A percentile compares a stretch with the other conserved stretches of the same genome.
These are phyloP conservation scores for Yamadazyma atmosphaerica DNA, from an alignment of 1,139 yeast species.

Conservation along the genomic window DNA sequence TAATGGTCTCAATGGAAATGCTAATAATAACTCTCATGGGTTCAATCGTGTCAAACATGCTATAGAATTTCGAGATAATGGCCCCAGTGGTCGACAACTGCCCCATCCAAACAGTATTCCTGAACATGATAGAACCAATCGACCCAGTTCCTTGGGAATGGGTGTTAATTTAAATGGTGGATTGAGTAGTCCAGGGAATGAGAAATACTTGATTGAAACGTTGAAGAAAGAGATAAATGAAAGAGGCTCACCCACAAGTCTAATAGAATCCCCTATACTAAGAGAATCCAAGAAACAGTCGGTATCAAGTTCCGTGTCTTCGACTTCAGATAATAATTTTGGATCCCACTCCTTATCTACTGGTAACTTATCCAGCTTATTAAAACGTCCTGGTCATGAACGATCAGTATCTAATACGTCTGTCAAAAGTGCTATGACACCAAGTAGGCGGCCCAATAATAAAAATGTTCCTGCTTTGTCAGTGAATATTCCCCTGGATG, in stretches of 20 bases:
- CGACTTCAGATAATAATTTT: slow-evolving; percentile 4
- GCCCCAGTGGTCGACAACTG: background rate
- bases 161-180: slow-evolving; percentile 1
- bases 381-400: slow-evolving; percentile 7
- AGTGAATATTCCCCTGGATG: background rate
- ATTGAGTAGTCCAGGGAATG: background rate
- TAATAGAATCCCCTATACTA: slow-evolving; percentile 6
- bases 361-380: slow-evolving; percentile 3
- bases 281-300: slow-evolving; percentile 6
- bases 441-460: background rate
- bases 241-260: slow-evolving; percentile 5
- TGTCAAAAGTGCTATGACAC: slow-evolving; percentile 3
- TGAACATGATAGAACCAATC: background rate
- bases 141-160: background rate
- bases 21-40: background rate
- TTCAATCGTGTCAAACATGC: background rate
- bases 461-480: background rate
- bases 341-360: slow-evolving; percentile 5
- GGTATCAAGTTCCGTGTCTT: background rate
- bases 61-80: background rate
- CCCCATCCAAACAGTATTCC: background rate
- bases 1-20: background rate
- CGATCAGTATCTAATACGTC: slow-evolving; percentile 8
- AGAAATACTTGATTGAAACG: slow-evolving; percentile 5
- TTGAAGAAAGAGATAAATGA: slow-evolving; percentile 8